A percentile compares a stretch with the other conserved stretches of the same genome.
Evolutionary conservation across 208 protist species (phyloP).

Genomic region (Endotrypanum monterogeii): DNA sequence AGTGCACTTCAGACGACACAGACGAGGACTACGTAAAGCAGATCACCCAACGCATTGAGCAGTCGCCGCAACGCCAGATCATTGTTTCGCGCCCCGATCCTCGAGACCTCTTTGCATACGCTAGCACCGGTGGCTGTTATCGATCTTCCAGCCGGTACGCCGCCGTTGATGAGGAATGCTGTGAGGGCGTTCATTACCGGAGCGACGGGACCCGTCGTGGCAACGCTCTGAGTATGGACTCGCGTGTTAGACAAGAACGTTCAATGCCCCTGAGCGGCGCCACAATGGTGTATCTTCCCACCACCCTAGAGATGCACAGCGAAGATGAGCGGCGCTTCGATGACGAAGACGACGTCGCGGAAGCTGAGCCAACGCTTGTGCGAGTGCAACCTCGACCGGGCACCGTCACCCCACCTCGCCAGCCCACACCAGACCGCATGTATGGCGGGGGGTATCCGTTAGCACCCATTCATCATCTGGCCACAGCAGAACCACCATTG

Average conservation of each 20-base stretch:
- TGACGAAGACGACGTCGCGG: constrained; percentile 55
- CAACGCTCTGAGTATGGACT: constrained; percentile 20
- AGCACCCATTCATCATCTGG: neutral
- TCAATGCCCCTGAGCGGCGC: constrained; percentile 37
- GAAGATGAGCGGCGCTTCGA: constrained; percentile 65
- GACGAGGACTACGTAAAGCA: constrained; percentile 59
- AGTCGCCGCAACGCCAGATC: constrained; percentile 61
- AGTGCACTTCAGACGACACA: constrained; percentile 22
- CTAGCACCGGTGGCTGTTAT: neutral
- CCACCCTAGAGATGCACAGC: constrained; percentile 38
- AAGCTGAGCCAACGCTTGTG: constrained; percentile 37
- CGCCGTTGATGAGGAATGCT: constrained; percentile 17
- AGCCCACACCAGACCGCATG: constrained; percentile 37
- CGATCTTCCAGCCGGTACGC: constrained; percentile 26
- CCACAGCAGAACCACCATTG: neutral
- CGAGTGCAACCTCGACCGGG: constrained; percentile 22
- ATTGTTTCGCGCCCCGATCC: constrained; percentile 46
- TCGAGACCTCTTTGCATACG: constrained; percentile 23
- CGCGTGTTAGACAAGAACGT: constrained; percentile 15
- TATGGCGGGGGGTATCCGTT: constrained; percentile 42
- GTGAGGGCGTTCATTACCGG: constrained; percentile 61
- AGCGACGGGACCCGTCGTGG: constrained; percentile 42
- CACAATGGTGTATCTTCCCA: constrained; percentile 43
- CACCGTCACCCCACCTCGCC: constrained; percentile 15
- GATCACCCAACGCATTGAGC: constrained; percentile 62